Conservation (phyloP, 805 yeast genomes). For the Pichia cabralensis region DNA sequence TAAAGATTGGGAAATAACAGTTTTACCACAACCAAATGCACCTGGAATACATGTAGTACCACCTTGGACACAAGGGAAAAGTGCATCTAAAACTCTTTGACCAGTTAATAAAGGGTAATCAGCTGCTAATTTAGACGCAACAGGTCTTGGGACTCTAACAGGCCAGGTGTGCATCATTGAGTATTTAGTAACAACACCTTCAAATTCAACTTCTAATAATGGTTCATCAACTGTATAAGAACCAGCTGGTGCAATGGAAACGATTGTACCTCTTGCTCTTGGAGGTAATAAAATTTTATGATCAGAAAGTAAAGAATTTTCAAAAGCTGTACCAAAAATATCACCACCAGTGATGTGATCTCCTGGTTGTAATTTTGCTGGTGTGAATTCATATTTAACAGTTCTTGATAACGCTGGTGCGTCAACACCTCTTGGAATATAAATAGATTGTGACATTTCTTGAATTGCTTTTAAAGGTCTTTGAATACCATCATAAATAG, state of each 20-base stretch:
- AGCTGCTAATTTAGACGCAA: constrained; percentile 86
- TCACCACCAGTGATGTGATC: constrained; percentile 99
- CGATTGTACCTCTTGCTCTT: constrained; percentile 95
- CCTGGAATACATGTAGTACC: constrained; percentile 99
- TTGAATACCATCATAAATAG: constrained; percentile 98
- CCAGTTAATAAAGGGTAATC: constrained; percentile 95
- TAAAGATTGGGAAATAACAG: constrained; percentile 39
- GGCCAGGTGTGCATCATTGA: constrained; percentile 99
- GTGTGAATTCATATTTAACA: constrained; percentile 76
- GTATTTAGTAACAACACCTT: constrained; percentile 70
- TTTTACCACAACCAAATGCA: constrained; percentile 98
- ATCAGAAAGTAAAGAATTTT: constrained; percentile 84
- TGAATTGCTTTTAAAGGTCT: constrained; percentile 94
- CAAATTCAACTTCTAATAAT: constrained; percentile 87
- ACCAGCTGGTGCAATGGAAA: constrained; percentile 82
- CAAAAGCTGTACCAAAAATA: constrained; percentile 86
- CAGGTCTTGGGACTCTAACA: constrained; percentile 98
- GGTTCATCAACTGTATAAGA: constrained; percentile 86
- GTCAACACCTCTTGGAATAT: constrained; percentile 97
- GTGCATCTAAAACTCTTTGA: constrained; percentile 95
- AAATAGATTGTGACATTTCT: constrained; percentile 80
- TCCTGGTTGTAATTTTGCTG: constrained; percentile 72
- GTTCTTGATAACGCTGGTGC: constrained; percentile 90
- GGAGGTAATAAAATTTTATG: constrained; percentile 96
- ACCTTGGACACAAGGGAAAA: constrained; percentile 99